phyloP scores from a whole-genome alignment of 768 basidiomycete genomes.

The Auricularia cornea region DNA sequence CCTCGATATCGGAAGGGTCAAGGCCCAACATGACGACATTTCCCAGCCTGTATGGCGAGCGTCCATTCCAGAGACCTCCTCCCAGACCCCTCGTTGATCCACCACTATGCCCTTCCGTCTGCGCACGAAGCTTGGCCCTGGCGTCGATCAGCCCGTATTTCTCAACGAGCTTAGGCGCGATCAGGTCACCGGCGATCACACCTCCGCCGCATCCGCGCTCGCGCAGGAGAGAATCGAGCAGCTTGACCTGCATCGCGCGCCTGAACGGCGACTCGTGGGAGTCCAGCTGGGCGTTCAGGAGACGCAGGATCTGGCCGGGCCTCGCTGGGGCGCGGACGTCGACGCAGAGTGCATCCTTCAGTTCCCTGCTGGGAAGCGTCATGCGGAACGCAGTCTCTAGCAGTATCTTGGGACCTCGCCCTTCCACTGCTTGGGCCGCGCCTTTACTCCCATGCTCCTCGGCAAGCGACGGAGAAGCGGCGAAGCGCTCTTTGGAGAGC shows the following conservation, averaged over 20 bases:
- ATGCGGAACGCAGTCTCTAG: constrained; percentile 23
- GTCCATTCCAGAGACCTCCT: constrained; percentile 23
- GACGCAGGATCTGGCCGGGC: constrained; percentile 18
- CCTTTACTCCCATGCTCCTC: too few relatives aligned
- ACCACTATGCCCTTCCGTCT: too few relatives aligned
- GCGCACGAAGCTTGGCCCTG: constrained; percentile 29
- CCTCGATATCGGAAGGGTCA: constrained; percentile 25
- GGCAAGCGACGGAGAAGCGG: constrained; percentile 13
- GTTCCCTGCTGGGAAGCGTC: constrained; percentile 28
- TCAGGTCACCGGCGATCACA: constrained; percentile 42
- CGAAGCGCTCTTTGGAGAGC: constrained; percentile 28
- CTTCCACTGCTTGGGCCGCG: too few relatives aligned
- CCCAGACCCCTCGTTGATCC: constrained; percentile 30
- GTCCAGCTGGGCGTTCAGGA: constrained; percentile 34
- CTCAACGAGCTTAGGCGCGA: constrained; percentile 31
- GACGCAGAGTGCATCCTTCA: constrained; percentile 30
- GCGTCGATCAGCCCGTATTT: constrained; percentile 33
- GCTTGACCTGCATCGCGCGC: constrained; percentile 26
- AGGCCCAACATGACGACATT: constrained; percentile 33
- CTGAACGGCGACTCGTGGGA: constrained; percentile 18
- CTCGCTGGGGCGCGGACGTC: constrained; percentile 20
- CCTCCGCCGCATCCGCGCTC: constrained; percentile 34
- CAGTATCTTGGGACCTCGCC: constrained; percentile 20
- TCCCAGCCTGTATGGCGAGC: constrained; percentile 29
- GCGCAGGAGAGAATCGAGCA: constrained; percentile 29